Evolutionary conservation across 805 yeast genomes (phyloP).

Genomic region (Naumovozyma castellii): DNA sequence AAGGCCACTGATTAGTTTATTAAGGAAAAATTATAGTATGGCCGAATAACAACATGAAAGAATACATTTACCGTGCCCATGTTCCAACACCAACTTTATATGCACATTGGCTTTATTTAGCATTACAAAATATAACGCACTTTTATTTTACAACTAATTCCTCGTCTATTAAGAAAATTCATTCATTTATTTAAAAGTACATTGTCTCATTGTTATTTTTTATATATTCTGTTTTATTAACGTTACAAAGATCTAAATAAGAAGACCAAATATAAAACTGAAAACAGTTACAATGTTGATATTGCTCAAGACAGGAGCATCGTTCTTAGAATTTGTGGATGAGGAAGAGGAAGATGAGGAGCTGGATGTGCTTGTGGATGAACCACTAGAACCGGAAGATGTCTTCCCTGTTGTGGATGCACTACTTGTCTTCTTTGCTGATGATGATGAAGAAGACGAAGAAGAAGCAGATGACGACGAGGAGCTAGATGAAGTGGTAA

Average conservation of each 20-base stretch:
- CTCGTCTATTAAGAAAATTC: background rate
- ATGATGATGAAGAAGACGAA: slow-evolving; percentile 1
- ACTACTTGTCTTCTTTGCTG: background rate
- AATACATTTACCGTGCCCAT: too few species aligned
- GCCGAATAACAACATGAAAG: too few species aligned
- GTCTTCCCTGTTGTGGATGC: background rate
- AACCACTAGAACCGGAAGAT: background rate
- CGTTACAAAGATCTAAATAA: background rate
- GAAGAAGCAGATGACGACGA: slow-evolving; percentile 5
- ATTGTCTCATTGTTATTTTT: too few species aligned
- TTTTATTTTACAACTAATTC: background rate
- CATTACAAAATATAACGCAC: too few species aligned
- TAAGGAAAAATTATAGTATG: too few species aligned
- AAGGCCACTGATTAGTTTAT: slow-evolving; percentile 39
- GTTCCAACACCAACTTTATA: too few species aligned
- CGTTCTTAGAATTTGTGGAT: slow-evolving; percentile 1
- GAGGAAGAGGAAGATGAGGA: slow-evolving; percentile 1
- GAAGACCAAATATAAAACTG: background rate
- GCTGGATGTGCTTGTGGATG: background rate
- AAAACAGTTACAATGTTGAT: background rate
- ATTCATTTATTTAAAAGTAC: background rate
- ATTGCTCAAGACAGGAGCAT: background rate
- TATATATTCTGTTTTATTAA: too few species aligned
- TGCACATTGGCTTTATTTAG: too few species aligned
- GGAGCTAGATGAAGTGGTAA: slow-evolving; percentile 2